Conservation (phyloP, 192 early-diverging fungal species). For the Coemansia sp. region DNA sequence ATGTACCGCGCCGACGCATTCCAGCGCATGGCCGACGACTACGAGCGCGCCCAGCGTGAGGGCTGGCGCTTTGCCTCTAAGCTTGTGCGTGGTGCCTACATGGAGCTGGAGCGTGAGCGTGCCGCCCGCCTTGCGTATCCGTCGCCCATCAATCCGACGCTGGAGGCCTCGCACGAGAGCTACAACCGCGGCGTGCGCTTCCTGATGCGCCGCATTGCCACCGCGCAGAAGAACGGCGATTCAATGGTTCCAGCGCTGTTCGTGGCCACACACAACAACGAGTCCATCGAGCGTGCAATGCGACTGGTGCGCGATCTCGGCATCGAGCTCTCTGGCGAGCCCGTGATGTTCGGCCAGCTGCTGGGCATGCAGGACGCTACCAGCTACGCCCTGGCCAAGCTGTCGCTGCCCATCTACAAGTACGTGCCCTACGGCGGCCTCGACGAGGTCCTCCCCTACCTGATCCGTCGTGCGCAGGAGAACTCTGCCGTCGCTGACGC, state of each 20-base stretch:
- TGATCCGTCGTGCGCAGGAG: conserved; percentile 92
- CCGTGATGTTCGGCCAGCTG: conserved; percentile 91
- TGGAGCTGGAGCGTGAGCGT: conserved; percentile 71
- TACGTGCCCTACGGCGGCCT: conserved; percentile 92
- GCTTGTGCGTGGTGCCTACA: conserved; percentile 86
- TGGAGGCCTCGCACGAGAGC: conserved; percentile 79
- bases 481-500: conserved; percentile 80
- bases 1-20: conserved; percentile 83
- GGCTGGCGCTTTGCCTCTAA: conserved; percentile 83
- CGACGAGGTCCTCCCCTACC: conserved; percentile 88
- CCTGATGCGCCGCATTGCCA: conserved; percentile 63
- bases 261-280: conserved; percentile 90
- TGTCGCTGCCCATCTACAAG: conserved; percentile 85
- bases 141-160: conserved; percentile 79
- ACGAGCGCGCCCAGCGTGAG: conserved; percentile 64
- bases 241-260: conserved; percentile 63
- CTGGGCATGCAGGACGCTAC: conserved; percentile 92
- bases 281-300: conserved; percentile 67
- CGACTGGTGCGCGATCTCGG: conserved; percentile 62
- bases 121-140: conserved; percentile 68
- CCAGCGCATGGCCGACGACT: conserved; percentile 65
- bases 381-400: conserved; percentile 75
- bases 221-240: conserved; percentile 26
- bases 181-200: conserved; percentile 80
- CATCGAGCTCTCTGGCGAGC: conserved; percentile 58